Evolutionary conservation across 306 rosid genomes (phyloP).

Genomic region (Crotalaria pallida): DNA sequence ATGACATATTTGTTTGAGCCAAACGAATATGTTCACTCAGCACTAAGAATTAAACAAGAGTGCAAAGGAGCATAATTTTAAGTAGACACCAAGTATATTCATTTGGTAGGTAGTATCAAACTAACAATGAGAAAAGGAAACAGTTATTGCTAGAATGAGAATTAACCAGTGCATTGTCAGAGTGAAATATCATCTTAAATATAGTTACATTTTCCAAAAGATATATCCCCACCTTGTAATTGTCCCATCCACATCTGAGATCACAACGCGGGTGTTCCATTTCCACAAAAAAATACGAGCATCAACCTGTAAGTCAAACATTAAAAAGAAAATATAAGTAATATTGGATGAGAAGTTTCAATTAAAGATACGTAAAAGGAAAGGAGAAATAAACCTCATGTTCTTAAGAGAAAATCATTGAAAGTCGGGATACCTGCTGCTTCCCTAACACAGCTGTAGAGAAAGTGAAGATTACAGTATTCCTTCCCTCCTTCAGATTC

Average conservation of each 20-base stretch:
- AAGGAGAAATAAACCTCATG: not conserved
- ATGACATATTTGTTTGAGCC: not conserved
- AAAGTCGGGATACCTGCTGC: constrained; percentile 55
- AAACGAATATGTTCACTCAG: not conserved
- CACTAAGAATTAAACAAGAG: not conserved
- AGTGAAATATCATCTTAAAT: not conserved
- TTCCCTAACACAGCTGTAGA: constrained; percentile 66
- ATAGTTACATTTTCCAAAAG: constrained; percentile 11
- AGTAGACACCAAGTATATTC: not conserved
- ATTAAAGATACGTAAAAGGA: not conserved
- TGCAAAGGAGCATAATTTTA: constrained; percentile 1
- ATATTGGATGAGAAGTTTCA: not conserved
- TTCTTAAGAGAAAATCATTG: not conserved
- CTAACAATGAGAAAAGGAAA: constrained; percentile 10
- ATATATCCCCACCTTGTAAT: constrained; percentile 66
- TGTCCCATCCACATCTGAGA: constrained; percentile 99
- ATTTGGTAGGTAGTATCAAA: constrained; percentile 10
- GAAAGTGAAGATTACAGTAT: constrained; percentile 74
- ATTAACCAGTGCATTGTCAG: not conserved
- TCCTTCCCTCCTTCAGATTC: constrained; percentile 83
- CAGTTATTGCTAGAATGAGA: not conserved
- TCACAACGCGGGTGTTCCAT: constrained; percentile 82
- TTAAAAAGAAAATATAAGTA: constrained; percentile 8
- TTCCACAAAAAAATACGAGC: constrained; percentile 87
- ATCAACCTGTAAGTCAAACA: constrained; percentile 60